Evolutionary conservation across 208 protist species (phyloP).

Genomic region (Entamoeba invadens): DNA sequence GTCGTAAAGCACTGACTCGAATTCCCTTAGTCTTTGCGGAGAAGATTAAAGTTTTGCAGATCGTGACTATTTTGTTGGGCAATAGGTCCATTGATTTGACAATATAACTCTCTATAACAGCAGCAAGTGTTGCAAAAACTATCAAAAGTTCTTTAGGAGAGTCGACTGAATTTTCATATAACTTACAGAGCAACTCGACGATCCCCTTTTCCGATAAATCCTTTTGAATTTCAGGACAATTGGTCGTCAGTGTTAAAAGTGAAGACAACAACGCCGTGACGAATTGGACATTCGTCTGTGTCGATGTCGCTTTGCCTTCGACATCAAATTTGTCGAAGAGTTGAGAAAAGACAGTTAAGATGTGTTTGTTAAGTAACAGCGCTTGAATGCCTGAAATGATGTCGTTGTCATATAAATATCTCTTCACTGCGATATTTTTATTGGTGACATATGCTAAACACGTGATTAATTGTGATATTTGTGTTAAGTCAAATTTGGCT

Average conservation of each 20-base stretch:
- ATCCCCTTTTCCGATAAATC: background rate
- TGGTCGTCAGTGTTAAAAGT: background rate
- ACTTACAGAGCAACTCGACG: background rate
- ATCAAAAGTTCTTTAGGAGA: background rate
- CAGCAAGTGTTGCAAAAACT: background rate
- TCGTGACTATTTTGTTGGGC: background rate
- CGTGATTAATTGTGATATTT: background rate
- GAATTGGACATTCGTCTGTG: background rate
- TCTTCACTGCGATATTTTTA: background rate
- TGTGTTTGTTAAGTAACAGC: background rate
- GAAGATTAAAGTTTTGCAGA: background rate
- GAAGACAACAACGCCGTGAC: background rate
- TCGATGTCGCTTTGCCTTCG: background rate
- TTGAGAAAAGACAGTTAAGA: background rate
- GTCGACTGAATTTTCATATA: background rate
- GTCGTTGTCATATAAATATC: background rate
- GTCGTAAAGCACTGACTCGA: background rate
- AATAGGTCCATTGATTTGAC: background rate
- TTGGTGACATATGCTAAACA: background rate
- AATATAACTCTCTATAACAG: background rate
- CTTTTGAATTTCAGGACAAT: background rate
- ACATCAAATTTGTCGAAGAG: background rate
- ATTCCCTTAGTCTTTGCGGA: background rate
- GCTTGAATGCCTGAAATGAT: background rate
- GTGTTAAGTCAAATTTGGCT: background rate